These are phyloP conservation scores for Yueomyces sp. DNA, from an alignment of 805 yeast species.

Conservation along the genomic window DNA sequence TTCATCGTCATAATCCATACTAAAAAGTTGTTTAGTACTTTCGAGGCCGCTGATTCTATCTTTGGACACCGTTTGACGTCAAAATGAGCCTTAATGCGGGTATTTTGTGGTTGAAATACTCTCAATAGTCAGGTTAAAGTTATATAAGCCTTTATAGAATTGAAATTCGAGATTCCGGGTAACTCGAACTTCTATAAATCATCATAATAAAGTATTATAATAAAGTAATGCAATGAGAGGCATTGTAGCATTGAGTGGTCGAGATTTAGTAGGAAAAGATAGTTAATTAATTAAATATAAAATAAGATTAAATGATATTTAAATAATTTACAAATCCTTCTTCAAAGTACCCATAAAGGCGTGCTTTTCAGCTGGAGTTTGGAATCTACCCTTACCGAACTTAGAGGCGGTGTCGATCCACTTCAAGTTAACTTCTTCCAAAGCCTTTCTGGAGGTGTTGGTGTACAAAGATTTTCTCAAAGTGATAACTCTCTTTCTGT, in stretches of 20 bases:
- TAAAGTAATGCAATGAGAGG: too few species aligned
- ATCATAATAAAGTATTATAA: too few species aligned
- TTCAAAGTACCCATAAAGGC: slow-evolving; percentile 99
- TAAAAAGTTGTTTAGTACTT: too few species aligned
- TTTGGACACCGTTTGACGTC: too few species aligned
- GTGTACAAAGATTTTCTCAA: slow-evolving; percentile 97
- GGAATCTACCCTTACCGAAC: slow-evolving; percentile 99
- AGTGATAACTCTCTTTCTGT: slow-evolving; percentile 98
- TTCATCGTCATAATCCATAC: slow-evolving; percentile 8
- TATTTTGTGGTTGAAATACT: too few species aligned
- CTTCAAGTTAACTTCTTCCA: slow-evolving; percentile 92
- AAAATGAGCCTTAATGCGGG: too few species aligned
- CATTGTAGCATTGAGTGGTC: too few species aligned
- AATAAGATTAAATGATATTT: background rate
- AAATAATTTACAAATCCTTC: slow-evolving; percentile 65
- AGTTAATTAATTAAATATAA: background rate
- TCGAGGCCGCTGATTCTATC: too few species aligned
- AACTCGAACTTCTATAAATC: too few species aligned
- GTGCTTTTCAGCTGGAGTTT: slow-evolving; percentile 99
- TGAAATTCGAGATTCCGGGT: too few species aligned
- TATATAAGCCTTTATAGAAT: too few species aligned
- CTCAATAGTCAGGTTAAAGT: too few species aligned
- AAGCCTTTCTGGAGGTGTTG: slow-evolving; percentile 95
- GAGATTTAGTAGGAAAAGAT: background rate
- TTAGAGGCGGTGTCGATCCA: slow-evolving; percentile 99